Conservation (phyloP, 2,329 filamentous ascomycete species). For the Colletotrichum coccodes region DNA sequence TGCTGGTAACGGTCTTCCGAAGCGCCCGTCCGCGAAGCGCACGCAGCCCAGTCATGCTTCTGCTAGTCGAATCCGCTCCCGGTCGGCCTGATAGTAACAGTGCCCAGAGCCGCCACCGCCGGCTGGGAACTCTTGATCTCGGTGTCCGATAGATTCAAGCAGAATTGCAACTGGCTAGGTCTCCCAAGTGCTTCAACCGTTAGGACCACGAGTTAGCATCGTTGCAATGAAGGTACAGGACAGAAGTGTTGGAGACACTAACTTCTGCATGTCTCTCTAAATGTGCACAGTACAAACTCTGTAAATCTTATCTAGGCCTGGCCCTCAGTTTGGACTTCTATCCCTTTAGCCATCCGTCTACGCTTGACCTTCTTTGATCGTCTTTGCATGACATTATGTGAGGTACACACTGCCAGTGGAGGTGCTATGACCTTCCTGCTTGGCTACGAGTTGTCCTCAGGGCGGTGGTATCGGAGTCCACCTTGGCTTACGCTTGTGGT, state of each 20-base stretch:
- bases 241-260: neutral
- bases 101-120: neutral
- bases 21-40: neutral
- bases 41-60: neutral
- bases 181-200: neutral
- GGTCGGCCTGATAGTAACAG: neutral
- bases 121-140: neutral
- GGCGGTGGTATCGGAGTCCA: neutral
- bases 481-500: neutral
- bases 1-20: neutral
- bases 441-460: neutral
- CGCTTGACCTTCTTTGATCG: neutral
- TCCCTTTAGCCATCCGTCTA: conserved; percentile 5
- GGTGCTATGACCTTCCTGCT: neutral
- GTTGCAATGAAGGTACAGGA: neutral
- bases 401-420: neutral
- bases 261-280: neutral
- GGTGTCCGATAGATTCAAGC: neutral
- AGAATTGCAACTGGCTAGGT: neutral
- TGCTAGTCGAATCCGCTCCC: neutral
- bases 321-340: neutral
- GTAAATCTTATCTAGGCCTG: neutral
- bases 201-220: neutral
- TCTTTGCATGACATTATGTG: neutral
- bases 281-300: neutral